Evolutionary conservation across 148 eudicot species (phyloP), one percentile per base, ranked within the genome.

Genomic region (Vaccinium myrtillus): DNA sequence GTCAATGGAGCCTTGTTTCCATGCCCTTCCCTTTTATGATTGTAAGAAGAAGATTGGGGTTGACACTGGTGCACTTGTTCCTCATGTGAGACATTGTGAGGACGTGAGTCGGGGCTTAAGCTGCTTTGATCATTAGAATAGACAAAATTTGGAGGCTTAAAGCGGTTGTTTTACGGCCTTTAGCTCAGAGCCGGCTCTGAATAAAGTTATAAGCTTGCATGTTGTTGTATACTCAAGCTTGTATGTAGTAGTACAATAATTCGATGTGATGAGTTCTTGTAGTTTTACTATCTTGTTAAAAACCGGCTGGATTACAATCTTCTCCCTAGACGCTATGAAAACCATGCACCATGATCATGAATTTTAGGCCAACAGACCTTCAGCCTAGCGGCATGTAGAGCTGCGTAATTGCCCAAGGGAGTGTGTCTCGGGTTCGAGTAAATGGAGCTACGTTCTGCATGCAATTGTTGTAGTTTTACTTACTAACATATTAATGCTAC

Each of bases 21-120:
- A 94, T 78, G 93, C 95, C 19, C 98, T 98, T 32, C 99, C 99
- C 3, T 95, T 91, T 82, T 93, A 90, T 86, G 99, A 95, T 76
- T 96, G 99, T 84, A 93, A 93, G 85, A 90, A 80, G 65, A 94
- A 91, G 58, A 85, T 49, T 15, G 86, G 90, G 23, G 90, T 81
- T 4, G 98, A 95, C 83, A 94, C 96, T 0, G 99, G 98, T 70
- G 84, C 69, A 11, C 84, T 95, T 63, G 98, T 93, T 77, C 95
- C 98, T 81, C 94, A 97, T 87, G 96, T 97, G 51, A 89, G 88
- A 90, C 98, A 95, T 81, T 97, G 99, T 86, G 99, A 97, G 89
- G 99, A 97, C 81, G 93, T 94, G 88, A 97, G 91, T 81, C 94
- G 98, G 98, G 98, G 99, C 91, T 97, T 73, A 97, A 97, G 92